A percentile compares a stretch with the other conserved stretches of the same genome.
Evolutionary conservation across 2,329 filamentous ascomycete species (phyloP).

Genomic region (Trichothecium roseum): DNA sequence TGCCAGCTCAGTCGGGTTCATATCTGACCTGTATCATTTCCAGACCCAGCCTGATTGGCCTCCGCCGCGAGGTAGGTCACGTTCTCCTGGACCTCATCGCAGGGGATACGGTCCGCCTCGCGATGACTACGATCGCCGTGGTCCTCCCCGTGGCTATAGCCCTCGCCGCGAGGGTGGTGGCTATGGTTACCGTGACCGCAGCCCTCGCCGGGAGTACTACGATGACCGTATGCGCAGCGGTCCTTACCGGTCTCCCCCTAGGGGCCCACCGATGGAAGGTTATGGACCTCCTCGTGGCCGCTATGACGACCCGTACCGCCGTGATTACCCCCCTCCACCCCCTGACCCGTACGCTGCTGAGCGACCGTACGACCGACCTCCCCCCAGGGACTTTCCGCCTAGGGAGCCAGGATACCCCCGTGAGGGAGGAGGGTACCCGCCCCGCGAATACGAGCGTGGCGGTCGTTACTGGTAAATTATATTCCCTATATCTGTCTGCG

Average conservation of each 20-base stretch:
- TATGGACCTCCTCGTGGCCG: slow-evolving; percentile 59
- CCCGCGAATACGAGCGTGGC: slow-evolving; percentile 39
- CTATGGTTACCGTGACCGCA: slow-evolving; percentile 79
- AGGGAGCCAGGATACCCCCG: slow-evolving; percentile 27
- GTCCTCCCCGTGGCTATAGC: slow-evolving; percentile 70
- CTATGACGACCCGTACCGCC: slow-evolving; percentile 69
- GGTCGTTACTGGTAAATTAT: slow-evolving; percentile 39
- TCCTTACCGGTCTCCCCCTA: slow-evolving; percentile 65
- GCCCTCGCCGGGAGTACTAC: slow-evolving; percentile 80
- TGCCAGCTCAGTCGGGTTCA: slow-evolving; percentile 3
- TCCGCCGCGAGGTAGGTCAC: slow-evolving; percentile 62
- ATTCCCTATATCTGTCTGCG: slow-evolving; percentile 13
- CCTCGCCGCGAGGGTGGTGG: slow-evolving; percentile 57
- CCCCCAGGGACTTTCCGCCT: slow-evolving; percentile 34
- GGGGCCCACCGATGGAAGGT: slow-evolving; percentile 62
- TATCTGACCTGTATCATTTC: slow-evolving; percentile 5
- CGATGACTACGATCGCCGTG: slow-evolving; percentile 76
- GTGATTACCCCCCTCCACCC: slow-evolving; percentile 55
- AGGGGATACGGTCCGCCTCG: slow-evolving; percentile 45
- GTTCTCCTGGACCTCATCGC: slow-evolving; percentile 53
- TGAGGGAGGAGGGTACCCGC: slow-evolving; percentile 27
- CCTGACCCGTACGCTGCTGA: slow-evolving; percentile 50
- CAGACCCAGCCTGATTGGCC: slow-evolving; percentile 73
- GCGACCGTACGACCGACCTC: slow-evolving; percentile 44
- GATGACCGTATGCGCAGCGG: slow-evolving; percentile 57